These are phyloP conservation scores for Chrysanthemum lavandulifolium DNA, from an alignment of 129 eudicot species.

Conservation along the genomic window DNA sequence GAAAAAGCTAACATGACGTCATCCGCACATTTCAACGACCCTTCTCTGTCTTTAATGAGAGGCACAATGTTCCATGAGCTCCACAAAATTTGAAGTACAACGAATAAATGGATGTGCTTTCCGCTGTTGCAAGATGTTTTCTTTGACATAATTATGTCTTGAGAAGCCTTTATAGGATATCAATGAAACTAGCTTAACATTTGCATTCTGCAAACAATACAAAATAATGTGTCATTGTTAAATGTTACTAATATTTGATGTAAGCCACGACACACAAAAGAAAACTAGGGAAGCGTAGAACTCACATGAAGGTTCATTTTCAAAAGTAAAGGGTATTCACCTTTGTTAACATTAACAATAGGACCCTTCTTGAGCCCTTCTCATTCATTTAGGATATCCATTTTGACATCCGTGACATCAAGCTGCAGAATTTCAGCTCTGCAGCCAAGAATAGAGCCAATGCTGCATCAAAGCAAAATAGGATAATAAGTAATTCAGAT, in stretches of 20 bases:
- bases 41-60: background rate
- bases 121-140: background rate
- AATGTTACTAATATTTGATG: background rate
- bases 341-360: too few species aligned
- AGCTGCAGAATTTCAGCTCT: constrained; percentile 95
- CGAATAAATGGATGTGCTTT: background rate
- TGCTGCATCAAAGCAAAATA: constrained; percentile 42
- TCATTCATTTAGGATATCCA: constrained; percentile 52
- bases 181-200: background rate
- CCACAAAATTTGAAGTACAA: background rate
- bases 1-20: background rate
- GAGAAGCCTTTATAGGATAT: background rate
- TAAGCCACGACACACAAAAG: background rate
- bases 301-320: background rate
- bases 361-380: too few species aligned
- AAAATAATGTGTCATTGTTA: background rate
- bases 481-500: background rate
- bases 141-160: background rate
- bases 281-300: background rate
- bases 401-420: constrained; percentile 96
- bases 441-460: constrained; percentile 94
- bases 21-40: background rate
- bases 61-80: background rate
- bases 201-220: background rate
- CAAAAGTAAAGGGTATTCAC: constrained; percentile 1